Conservation (phyloP, 768 basidiomycete species). For the Auriculariales sp. region DNA sequence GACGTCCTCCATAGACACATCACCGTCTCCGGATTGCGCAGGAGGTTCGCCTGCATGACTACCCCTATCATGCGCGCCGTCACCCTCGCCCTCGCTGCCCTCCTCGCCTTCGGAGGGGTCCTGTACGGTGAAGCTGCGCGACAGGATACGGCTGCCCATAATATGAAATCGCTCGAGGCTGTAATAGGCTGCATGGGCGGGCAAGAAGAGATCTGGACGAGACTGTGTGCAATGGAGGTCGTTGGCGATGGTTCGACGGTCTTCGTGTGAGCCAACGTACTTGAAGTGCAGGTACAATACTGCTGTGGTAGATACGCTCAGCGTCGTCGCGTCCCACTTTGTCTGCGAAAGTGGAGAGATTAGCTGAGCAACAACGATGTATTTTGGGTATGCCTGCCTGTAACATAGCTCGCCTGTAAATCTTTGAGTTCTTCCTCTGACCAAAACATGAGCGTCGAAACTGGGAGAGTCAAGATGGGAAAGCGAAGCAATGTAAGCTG, state of each 20-base stretch:
- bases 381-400: conserved; percentile 33
- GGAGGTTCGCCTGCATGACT: conserved; percentile 7
- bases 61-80: conserved; percentile 13
- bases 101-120: conserved; percentile 29
- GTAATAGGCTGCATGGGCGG: conserved; percentile 33
- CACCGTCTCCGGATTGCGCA: conserved; percentile 4
- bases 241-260: background rate
- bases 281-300: conserved; percentile 54
- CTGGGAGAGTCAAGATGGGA: conserved; percentile 42
- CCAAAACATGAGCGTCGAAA: conserved; percentile 97
- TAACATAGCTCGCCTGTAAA: conserved; percentile 72
- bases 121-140: conserved; percentile 80
- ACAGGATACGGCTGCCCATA: conserved; percentile 84
- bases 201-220: conserved; percentile 58
- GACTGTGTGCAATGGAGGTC: conserved; percentile 25
- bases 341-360: conserved; percentile 25
- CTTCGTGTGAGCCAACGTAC: conserved; percentile 25
- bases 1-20: conserved; percentile 19
- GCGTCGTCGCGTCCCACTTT: conserved; percentile 81
- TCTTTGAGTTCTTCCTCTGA: conserved; percentile 51
- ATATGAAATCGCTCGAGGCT: conserved; percentile 66
- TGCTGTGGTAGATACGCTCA: conserved; percentile 52
- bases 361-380: background rate
- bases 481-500: background rate
- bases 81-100: conserved; percentile 17